Evolutionary conservation across 2,329 filamentous ascomycete species (phyloP).

Genomic region (Ophiobolus disseminans): DNA sequence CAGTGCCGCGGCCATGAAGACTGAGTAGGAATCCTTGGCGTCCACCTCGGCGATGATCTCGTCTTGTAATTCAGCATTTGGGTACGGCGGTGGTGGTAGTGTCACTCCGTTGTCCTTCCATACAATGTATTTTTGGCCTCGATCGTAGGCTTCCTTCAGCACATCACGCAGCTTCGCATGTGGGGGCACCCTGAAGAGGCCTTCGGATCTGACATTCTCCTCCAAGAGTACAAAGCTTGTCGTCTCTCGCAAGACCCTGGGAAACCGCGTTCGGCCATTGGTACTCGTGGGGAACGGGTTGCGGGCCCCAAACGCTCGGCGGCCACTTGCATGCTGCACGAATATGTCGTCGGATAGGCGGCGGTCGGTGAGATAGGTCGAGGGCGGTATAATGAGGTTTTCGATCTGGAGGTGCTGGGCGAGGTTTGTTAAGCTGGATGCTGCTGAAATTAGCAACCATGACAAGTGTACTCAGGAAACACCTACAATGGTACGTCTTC

Average conservation of each 20-base stretch:
- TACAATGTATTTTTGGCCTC: constrained; percentile 61
- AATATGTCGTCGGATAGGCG: constrained; percentile 57
- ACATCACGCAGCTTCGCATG: constrained; percentile 59
- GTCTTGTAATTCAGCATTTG: constrained; percentile 42
- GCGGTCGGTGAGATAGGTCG: constrained; percentile 62
- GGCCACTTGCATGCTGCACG: constrained; percentile 55
- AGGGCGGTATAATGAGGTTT: constrained; percentile 61
- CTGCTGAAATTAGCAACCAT: constrained; percentile 38
- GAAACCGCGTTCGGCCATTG: constrained; percentile 56
- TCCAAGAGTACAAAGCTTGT: constrained; percentile 60
- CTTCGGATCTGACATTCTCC: constrained; percentile 57
- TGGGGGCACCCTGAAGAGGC: constrained; percentile 62
- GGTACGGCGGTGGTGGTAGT: constrained; percentile 44
- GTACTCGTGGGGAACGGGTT: constrained; percentile 57
- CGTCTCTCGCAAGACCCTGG: constrained; percentile 61
- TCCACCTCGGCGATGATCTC: constrained; percentile 57
- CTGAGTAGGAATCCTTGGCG: constrained; percentile 59
- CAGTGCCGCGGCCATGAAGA: constrained; percentile 60
- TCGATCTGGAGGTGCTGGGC: constrained; percentile 61
- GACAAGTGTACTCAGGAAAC: neutral
- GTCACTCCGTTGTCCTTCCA: constrained; percentile 56
- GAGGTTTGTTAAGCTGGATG: constrained; percentile 58
- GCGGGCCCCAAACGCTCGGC: constrained; percentile 55
- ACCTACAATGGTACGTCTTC: constrained; percentile 62
- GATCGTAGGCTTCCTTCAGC: constrained; percentile 62